These are phyloP conservation scores for Epichloe scottii DNA, from an alignment of 2,329 filamentous ascomycete genomes.

Conservation along the genomic window DNA sequence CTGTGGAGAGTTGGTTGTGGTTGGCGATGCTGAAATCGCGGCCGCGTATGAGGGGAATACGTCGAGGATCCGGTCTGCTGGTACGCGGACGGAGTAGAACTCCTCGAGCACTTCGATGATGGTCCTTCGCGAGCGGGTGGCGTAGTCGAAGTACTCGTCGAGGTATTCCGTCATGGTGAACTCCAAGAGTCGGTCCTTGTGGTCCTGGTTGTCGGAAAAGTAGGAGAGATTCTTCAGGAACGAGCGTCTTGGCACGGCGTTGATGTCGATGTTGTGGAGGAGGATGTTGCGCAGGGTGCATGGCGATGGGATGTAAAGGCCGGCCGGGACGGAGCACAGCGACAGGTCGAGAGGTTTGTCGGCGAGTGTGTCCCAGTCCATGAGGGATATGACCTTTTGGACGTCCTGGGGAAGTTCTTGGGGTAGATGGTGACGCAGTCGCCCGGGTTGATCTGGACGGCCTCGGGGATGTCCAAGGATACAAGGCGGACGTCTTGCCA, in stretches of 20 bases:
- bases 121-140: conserved; percentile 75
- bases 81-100: conserved; percentile 73
- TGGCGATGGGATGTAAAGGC: conserved; percentile 25
- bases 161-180: conserved; percentile 68
- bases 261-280: conserved; percentile 76
- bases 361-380: conserved; percentile 65
- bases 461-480: conserved; percentile 34
- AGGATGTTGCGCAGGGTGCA: conserved; percentile 64
- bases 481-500: conserved; percentile 91
- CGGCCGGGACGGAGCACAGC: conserved; percentile 19
- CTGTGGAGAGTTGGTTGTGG: conserved; percentile 31
- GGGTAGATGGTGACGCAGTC: conserved; percentile 74
- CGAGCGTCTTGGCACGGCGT: conserved; percentile 71
- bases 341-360: conserved; percentile 52
- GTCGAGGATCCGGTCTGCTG: conserved; percentile 57
- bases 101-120: conserved; percentile 89
- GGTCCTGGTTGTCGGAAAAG: conserved; percentile 58
- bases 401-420: conserved; percentile 75
- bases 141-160: conserved; percentile 94
- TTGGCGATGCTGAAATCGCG: conserved; percentile 89
- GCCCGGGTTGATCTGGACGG: conserved; percentile 47
- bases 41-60: conserved; percentile 71
- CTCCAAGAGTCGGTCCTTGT: conserved; percentile 71
- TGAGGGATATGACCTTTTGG: conserved; percentile 61
- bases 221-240: conserved; percentile 73